Evolutionary conservation across 495 filamentous ascomycete species (phyloP).

Genomic region (Penicillium mononematosum): DNA sequence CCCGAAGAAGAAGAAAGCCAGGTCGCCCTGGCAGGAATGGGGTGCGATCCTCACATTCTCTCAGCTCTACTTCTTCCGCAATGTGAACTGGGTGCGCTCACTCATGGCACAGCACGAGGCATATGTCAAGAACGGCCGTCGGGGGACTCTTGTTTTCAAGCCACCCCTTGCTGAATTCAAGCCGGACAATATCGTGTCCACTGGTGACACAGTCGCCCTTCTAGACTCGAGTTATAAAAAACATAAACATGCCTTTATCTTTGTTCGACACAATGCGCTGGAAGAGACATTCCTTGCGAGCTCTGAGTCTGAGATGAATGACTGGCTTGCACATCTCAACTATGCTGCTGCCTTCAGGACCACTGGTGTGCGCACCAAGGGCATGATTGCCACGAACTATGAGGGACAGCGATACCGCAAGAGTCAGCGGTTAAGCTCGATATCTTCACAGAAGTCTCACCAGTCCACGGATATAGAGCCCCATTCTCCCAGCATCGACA

Average conservation of each 20-base stretch:
- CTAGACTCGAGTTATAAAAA: conserved; percentile 86
- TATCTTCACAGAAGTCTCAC: conserved; percentile 37
- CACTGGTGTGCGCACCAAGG: conserved; percentile 86
- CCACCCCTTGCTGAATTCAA: conserved; percentile 90
- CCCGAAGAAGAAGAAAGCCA: conserved; percentile 85
- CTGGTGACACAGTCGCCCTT: conserved; percentile 85
- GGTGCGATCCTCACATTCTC: conserved; percentile 91
- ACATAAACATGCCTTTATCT: conserved; percentile 92
- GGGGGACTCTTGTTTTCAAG: conserved; percentile 73
- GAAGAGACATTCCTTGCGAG: conserved; percentile 92
- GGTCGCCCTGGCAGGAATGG: conserved; percentile 99
- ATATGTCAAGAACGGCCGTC: conserved; percentile 60
- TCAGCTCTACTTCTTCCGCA: conserved; percentile 94
- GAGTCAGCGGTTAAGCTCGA: conserved; percentile 60
- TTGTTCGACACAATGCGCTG: conserved; percentile 81
- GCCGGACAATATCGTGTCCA: conserved; percentile 87
- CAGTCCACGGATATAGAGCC: conserved; percentile 34
- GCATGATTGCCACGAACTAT: conserved; percentile 78
- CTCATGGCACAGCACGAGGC: conserved; percentile 82
- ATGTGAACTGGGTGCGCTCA: conserved; percentile 85
- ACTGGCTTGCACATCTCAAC: conserved; percentile 95
- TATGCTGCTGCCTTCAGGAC: conserved; percentile 93
- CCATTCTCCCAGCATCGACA: conserved; percentile 63
- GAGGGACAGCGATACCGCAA: conserved; percentile 80
- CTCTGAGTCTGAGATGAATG: conserved; percentile 86